Conservation (phyloP, 139 green algal species). For the Gonium pectorale region DNA sequence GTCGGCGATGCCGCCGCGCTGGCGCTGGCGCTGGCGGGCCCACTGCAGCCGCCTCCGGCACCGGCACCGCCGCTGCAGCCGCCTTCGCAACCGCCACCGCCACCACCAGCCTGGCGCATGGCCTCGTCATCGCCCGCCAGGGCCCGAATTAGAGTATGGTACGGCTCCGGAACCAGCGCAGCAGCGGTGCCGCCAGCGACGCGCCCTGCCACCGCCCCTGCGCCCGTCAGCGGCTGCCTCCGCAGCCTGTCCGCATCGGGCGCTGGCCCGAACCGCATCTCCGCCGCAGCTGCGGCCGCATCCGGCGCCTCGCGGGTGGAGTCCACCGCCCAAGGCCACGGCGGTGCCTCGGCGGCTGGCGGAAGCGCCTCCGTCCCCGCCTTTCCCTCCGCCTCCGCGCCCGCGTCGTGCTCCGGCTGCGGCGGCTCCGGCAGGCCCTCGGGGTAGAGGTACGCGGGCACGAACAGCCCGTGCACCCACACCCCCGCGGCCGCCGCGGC, state of each 20-base stretch:
- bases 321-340: constrained; percentile 15
- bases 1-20: too few relatives aligned
- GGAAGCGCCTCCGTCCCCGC: neutral
- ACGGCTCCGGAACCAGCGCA: neutral
- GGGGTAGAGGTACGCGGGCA: constrained; percentile 27
- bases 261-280: neutral
- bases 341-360: neutral
- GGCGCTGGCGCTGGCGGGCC: neutral
- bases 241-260: neutral
- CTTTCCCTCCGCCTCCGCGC: neutral
- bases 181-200: too few relatives aligned
- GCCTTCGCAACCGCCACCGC: neutral
- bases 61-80: neutral
- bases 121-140: neutral
- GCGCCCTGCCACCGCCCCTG: neutral
- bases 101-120: neutral
- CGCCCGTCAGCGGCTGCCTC: neutral
- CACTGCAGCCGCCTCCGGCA: neutral
- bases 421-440: neutral
- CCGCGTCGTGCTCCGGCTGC: neutral
- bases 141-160: neutral
- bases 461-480: constrained; percentile 29
- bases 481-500: neutral
- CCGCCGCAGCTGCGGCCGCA: neutral
- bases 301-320: neutral